Conservation (phyloP, 1,139 yeast species). For the Hyphopichia fennica region DNA sequence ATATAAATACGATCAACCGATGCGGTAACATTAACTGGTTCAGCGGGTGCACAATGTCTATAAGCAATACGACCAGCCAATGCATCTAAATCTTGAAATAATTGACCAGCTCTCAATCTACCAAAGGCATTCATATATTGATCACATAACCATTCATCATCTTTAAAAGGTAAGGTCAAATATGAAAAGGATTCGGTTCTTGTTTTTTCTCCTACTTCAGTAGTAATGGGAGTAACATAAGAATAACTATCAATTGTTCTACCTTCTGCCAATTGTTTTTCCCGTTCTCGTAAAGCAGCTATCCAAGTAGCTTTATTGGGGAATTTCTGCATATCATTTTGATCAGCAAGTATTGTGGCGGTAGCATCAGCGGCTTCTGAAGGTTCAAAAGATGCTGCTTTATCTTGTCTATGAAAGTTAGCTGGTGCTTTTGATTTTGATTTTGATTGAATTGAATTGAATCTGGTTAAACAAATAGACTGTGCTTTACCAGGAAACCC, state of each 20-base stretch:
- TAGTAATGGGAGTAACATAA: slow-evolving; percentile 71
- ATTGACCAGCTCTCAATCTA: slow-evolving; percentile 83
- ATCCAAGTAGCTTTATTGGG: slow-evolving; percentile 78
- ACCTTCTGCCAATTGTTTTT: slow-evolving; percentile 68
- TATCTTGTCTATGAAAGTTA: slow-evolving; percentile 39
- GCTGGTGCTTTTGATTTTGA: too few relatives aligned
- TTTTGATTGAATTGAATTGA: background rate
- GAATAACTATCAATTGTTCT: slow-evolving; percentile 67
- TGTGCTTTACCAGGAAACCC: background rate
- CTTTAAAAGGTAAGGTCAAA: slow-evolving; percentile 76
- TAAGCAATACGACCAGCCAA: slow-evolving; percentile 87
- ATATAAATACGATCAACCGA: slow-evolving; percentile 89
- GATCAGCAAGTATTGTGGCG: slow-evolving; percentile 61
- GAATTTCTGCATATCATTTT: slow-evolving; percentile 30
- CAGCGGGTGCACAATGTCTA: slow-evolving; percentile 85
- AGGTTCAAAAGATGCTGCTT: slow-evolving; percentile 41
- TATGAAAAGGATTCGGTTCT: slow-evolving; percentile 75
- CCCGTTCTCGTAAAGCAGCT: slow-evolving; percentile 75
- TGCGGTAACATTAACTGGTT: slow-evolving; percentile 92
- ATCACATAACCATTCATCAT: slow-evolving; percentile 80
- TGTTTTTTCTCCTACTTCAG: slow-evolving; percentile 70
- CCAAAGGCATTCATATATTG: slow-evolving; percentile 88
- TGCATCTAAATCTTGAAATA: slow-evolving; percentile 89
- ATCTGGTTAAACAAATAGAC: background rate
- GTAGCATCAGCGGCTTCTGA: slow-evolving; percentile 70